Evolutionary conservation across 345 rosid genomes (phyloP).

Genomic region (Clarkia xantiana): DNA sequence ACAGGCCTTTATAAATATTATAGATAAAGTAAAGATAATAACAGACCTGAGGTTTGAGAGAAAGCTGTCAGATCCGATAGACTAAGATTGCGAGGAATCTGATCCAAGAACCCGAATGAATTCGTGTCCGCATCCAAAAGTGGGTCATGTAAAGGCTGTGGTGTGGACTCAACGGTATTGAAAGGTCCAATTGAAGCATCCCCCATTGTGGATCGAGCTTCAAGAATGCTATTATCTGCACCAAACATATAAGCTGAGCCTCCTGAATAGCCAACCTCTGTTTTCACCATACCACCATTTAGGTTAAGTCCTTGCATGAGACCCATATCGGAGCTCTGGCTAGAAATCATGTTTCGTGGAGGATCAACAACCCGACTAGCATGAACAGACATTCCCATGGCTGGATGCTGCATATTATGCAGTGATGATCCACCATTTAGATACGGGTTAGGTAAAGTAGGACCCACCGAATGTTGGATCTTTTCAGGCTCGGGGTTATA

Average conservation of each 20-base stretch:
- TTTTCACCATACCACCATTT: constrained; percentile 71
- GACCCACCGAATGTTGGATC: constrained; percentile 30
- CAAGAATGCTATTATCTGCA: constrained; percentile 50
- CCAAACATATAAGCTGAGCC: constrained; percentile 56
- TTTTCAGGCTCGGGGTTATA: constrained; percentile 52
- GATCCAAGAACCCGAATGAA: constrained; percentile 63
- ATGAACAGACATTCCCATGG: constrained; percentile 57
- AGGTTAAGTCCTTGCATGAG: constrained; percentile 45
- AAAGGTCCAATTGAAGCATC: constrained; percentile 63
- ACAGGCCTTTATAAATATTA: no score
- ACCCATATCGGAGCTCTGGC: constrained; percentile 54
- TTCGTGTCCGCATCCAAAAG: constrained; percentile 66
- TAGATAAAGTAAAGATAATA: not conserved
- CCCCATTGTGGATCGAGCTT: constrained; percentile 46
- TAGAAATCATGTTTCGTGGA: constrained; percentile 41
- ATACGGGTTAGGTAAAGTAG: constrained; percentile 29
- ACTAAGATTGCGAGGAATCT: constrained; percentile 77
- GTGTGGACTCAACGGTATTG: constrained; percentile 54
- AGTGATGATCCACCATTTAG: constrained; percentile 55
- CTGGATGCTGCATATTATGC: constrained; percentile 35
- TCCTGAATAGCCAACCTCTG: constrained; percentile 60
- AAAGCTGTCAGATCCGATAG: constrained; percentile 87
- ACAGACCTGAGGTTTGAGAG: constrained; percentile 77
- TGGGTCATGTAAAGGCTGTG: constrained; percentile 60
- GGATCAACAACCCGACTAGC: constrained; percentile 43